Percentiles rank a stretch among this genome's conserved stretches.
phyloP scores from a whole-genome alignment of 768 basidiomycete genomes.

The Lactifluus pinguis region DNA sequence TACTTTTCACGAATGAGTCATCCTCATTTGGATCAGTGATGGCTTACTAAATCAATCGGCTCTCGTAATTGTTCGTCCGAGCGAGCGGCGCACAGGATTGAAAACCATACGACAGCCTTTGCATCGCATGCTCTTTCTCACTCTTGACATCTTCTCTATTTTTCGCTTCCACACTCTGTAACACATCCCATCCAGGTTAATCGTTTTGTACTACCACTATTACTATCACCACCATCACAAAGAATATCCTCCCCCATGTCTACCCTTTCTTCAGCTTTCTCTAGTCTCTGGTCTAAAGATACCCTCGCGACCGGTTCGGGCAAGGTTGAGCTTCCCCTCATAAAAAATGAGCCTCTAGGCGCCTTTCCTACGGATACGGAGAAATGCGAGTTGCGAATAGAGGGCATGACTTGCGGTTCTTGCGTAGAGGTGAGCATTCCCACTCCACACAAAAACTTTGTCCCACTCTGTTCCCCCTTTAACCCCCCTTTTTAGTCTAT shows the following conservation, averaged over 20 bases:
- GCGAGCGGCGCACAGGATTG: too few species aligned
- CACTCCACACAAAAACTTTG: not conserved
- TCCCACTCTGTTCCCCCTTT: not conserved
- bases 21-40: too few species aligned
- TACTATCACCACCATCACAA: not conserved
- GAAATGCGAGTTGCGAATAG: constrained; percentile 71
- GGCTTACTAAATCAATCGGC: too few species aligned
- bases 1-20: too few species aligned
- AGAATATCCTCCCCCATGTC: not conserved
- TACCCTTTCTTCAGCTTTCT: constrained; percentile 8
- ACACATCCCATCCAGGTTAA: not conserved
- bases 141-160: not conserved
- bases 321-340: constrained; percentile 25
- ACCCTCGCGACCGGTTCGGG: constrained; percentile 11
- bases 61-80: too few species aligned
- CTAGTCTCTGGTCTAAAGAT: constrained; percentile 7
- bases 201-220: not conserved
- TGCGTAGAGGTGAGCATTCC: constrained; percentile 66
- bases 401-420: constrained; percentile 86
- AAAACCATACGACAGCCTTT: not conserved
- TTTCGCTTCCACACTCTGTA: not conserved
- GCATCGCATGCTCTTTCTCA: not conserved
- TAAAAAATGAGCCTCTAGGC: constrained; percentile 24
- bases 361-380: constrained; percentile 26
- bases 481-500: constrained; percentile 49